phyloP scores from a whole-genome alignment of 495 filamentous ascomycete genomes.

The Cetradonia linearis region DNA sequence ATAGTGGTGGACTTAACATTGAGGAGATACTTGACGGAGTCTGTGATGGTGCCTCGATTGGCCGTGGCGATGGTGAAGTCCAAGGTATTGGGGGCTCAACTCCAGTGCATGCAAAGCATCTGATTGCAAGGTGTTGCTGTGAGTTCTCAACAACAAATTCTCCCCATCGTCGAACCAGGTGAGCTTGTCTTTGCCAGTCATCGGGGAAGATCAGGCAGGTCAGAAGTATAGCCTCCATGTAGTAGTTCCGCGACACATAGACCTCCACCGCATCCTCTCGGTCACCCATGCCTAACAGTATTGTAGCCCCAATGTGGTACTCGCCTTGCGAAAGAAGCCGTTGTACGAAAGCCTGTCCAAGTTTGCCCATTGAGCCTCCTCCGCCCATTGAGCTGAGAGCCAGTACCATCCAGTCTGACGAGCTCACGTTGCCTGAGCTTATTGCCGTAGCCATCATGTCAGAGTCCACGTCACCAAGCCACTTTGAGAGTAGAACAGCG shows the following conservation, averaged over 20 bases:
- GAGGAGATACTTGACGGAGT: slow-evolving; percentile 43
- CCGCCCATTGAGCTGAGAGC: slow-evolving; percentile 80
- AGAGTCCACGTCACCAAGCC: slow-evolving; percentile 78
- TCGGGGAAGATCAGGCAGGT: slow-evolving; percentile 61
- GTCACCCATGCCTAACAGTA: slow-evolving; percentile 85
- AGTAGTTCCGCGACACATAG: slow-evolving; percentile 83
- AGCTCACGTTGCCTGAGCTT: slow-evolving; percentile 70
- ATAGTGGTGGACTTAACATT: slow-evolving; percentile 47
- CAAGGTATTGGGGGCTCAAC: slow-evolving; percentile 69
- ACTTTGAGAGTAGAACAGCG: slow-evolving; percentile 74
- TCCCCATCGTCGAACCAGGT: slow-evolving; percentile 87
- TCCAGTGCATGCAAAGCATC: slow-evolving; percentile 80
- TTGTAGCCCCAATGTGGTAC: slow-evolving; percentile 80
- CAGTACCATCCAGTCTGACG: slow-evolving; percentile 92
- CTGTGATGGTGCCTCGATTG: slow-evolving; percentile 48
- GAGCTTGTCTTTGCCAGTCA: slow-evolving; percentile 84
- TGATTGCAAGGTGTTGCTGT: slow-evolving; percentile 80
- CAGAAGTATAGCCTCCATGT: slow-evolving; percentile 81
- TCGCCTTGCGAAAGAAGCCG: slow-evolving; percentile 82
- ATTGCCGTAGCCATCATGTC: slow-evolving; percentile 70
- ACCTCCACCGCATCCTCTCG: slow-evolving; percentile 92
- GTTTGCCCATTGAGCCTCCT: slow-evolving; percentile 71
- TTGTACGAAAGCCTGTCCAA: slow-evolving; percentile 87
- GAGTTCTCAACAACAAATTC: slow-evolving; percentile 79
- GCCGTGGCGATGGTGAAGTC: slow-evolving; percentile 51